These are phyloP conservation scores for Pleurotus eryngii DNA, from an alignment of 768 basidiomycete genomes.

Conservation along the genomic window DNA sequence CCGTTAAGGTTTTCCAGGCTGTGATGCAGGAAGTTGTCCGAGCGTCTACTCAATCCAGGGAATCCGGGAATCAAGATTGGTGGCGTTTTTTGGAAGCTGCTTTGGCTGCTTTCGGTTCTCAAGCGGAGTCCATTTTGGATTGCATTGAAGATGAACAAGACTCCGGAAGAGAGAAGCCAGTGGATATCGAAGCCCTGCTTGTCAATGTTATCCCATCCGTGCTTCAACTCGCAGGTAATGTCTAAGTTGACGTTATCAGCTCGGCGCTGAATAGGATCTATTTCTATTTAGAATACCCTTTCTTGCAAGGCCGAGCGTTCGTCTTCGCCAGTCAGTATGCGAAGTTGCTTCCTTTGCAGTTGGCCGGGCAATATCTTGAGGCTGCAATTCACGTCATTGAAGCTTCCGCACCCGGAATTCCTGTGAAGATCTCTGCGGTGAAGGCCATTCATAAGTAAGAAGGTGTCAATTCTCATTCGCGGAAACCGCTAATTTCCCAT, in stretches of 20 bases:
- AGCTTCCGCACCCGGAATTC: conserved; percentile 63
- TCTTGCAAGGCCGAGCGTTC: conserved; percentile 92
- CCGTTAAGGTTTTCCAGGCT: conserved; percentile 50
- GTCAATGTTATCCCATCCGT: conserved; percentile 76
- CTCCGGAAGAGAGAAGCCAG: conserved; percentile 56
- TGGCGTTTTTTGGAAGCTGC: conserved; percentile 91
- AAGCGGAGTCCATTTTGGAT: conserved; percentile 73
- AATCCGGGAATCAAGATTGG: conserved; percentile 63
- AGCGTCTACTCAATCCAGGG: conserved; percentile 52
- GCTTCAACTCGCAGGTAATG: conserved; percentile 66
- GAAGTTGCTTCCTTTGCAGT: conserved; percentile 62
- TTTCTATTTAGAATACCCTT: conserved; percentile 64
- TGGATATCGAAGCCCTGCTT: conserved; percentile 78
- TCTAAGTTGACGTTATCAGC: background rate
- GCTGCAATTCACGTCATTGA: conserved; percentile 87
- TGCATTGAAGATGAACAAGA: conserved; percentile 74
- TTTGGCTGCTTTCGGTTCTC: conserved; percentile 77
- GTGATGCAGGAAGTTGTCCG: conserved; percentile 52
- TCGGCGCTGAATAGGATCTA: no score
- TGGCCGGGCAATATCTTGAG: conserved; percentile 83
- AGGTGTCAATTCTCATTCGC: background rate
- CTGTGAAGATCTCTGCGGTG: conserved; percentile 92
- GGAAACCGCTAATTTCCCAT: conserved; percentile 3
- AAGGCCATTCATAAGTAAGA: conserved; percentile 90
- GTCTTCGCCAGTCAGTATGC: conserved; percentile 92